Base-by-base conservation (phyloP, 768 basidiomycete species). In the Leccinum boreale region DNA sequence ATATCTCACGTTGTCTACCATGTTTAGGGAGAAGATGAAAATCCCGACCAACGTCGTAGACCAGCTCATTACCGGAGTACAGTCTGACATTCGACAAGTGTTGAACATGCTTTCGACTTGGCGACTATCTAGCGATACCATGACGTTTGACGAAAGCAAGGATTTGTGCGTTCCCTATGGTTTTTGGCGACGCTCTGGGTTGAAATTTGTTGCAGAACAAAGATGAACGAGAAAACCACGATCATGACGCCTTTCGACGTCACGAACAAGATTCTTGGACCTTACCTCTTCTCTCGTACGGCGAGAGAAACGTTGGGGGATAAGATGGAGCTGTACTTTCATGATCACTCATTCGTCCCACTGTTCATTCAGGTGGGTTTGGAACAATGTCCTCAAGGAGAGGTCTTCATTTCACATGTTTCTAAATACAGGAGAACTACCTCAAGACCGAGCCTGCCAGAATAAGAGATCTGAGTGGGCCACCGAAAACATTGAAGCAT, bases 71-170 rank as follows among this genome's bases (percentile, higher is more conserved):
- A 73, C 77, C 2, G 91, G 96, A 5, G 81, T 94, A 2, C 92
- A 97, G 65, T 96, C 95, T 2, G 97, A 99, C 73, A 96, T 99
- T 57, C 90, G 97, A 3, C 96, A 96, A 70, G 92, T 98, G 19
- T 75, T 99, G 58, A 98, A 98, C 71, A 98, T 99, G 94, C 78
- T 99, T 12, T 96, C 97, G 5, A 98, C 96, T 0, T 98, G 94
- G 92, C 94, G 88, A 66, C 73, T 98, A n/a, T 89, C 89, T 9
- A 87, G 78, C 60, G 72, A 80, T 55, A 79, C 83, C 3, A 92
- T 99, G 88, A 81, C 86, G 63, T 98, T 92, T 69, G 95, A 98
- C 62, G 86, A 97, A 65, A 84, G 94, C 55, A 97, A 98, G 71
- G 73, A 78, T n/a, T 77, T 98, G 95, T 98, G 66, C 55, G 91